A percentile compares a stretch with the other conserved stretches of the same genome.
Evolutionary conservation across 495 filamentous ascomycete species (phyloP).

Genomic region (Penicillium crystallinum): DNA sequence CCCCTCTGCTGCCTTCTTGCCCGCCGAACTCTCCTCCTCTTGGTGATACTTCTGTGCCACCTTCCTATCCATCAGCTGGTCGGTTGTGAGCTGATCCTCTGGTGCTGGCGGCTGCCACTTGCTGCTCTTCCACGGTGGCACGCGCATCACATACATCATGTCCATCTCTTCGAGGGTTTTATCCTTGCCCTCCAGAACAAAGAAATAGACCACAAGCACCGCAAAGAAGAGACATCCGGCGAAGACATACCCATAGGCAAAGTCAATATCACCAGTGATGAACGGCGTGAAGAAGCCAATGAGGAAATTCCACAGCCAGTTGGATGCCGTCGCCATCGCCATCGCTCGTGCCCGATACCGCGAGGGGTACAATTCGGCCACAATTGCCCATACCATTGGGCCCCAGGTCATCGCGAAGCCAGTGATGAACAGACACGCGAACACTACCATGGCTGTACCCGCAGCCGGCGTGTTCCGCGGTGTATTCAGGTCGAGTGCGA

Average conservation of each 20-base stretch:
- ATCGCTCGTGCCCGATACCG: conserved; percentile 68
- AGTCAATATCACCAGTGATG: conserved; percentile 63
- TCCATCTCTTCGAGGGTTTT: conserved; percentile 71
- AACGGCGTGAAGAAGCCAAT: conserved; percentile 76
- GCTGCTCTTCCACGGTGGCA: conserved; percentile 57
- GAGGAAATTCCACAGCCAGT: conserved; percentile 87
- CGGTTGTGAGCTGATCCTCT: conserved; percentile 29
- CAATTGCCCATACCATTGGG: conserved; percentile 75
- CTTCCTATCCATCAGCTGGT: conserved; percentile 26
- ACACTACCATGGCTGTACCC: conserved; percentile 66
- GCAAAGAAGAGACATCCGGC: conserved; percentile 61
- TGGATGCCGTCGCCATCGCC: conserved; percentile 72
- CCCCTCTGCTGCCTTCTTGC: conserved; percentile 12
- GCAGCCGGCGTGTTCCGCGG: conserved; percentile 51
- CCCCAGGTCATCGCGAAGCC: conserved; percentile 67
- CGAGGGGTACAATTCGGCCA: conserved; percentile 76
- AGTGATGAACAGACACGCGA: conserved; percentile 59
- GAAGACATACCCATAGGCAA: conserved; percentile 74
- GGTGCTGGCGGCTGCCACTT: conserved; percentile 28
- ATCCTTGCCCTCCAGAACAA: conserved; percentile 60
- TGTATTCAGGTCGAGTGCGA: conserved; percentile 47
- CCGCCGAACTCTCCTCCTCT: conserved; percentile 11
- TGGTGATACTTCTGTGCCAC: conserved; percentile 16
- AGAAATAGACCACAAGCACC: conserved; percentile 67
- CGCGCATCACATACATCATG: conserved; percentile 68